Evolutionary conservation across 2,329 filamentous ascomycete species (phyloP).

Genomic region (Aspergillus neoniger): DNA sequence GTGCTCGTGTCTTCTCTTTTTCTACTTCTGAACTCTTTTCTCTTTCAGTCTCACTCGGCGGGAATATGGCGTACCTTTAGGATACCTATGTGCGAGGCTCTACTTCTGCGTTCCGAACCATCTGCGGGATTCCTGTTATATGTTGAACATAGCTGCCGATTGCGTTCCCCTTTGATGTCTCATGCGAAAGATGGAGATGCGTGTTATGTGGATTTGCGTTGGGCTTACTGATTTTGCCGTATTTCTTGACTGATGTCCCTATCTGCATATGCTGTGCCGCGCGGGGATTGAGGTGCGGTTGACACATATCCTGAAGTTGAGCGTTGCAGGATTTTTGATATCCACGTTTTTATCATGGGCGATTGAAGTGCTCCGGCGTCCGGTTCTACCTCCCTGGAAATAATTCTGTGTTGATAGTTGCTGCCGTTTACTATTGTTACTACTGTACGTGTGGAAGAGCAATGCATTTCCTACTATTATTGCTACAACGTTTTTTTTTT

Average conservation of each 20-base stretch:
- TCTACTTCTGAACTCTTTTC: constrained; percentile 7
- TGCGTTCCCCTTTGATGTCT: constrained; percentile 13
- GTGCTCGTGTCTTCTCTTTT: constrained; percentile 9
- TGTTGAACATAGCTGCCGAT: constrained; percentile 28
- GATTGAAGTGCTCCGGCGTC: constrained; percentile 24
- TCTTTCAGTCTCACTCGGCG: constrained; percentile 27
- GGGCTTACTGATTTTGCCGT: constrained; percentile 7
- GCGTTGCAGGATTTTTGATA: constrained; percentile 30
- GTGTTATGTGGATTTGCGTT: neutral
- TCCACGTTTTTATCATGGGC: constrained; percentile 33
- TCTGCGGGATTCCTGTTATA: constrained; percentile 14
- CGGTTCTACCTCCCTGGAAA: neutral
- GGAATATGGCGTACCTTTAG: constrained; percentile 33
- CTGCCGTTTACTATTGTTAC: neutral
- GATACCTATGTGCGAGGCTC: constrained; percentile 29
- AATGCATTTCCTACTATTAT: neutral
- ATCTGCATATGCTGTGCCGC: neutral
- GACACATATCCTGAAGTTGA: constrained; percentile 11
- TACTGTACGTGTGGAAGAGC: constrained; percentile 1
- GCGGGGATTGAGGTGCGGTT: neutral
- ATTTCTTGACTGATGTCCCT: constrained; percentile 15
- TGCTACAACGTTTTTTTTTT: too few species aligned
- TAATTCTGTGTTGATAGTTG: constrained; percentile 10
- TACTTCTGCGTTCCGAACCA: constrained; percentile 17
- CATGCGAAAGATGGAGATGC: constrained; percentile 1